A percentile compares a stretch with the other conserved stretches of the same genome.
These are phyloP conservation scores for Raffaelea arxii DNA, from an alignment of 2,329 filamentous ascomycete species.

Conservation along the genomic window DNA sequence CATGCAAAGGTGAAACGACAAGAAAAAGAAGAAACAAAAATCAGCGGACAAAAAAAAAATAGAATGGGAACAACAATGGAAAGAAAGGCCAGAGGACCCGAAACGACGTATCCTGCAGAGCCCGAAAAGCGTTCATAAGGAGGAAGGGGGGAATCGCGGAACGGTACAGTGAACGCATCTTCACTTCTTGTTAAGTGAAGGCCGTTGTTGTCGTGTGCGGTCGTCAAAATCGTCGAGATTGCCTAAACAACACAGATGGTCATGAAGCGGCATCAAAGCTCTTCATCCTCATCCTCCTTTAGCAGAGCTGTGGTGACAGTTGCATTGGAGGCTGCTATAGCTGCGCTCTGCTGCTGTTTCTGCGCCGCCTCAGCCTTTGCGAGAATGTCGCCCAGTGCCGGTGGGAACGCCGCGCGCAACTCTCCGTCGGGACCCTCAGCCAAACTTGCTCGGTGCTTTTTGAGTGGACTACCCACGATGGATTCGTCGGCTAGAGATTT, in stretches of 20 bases:
- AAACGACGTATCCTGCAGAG: too few relatives aligned
- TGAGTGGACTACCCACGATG: constrained; percentile 59
- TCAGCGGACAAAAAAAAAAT: not conserved
- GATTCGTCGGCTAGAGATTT: constrained; percentile 36
- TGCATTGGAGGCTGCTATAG: not conserved
- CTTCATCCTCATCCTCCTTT: constrained; percentile 8
- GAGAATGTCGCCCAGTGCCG: constrained; percentile 31
- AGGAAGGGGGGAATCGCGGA: too few relatives aligned
- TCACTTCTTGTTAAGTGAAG: not conserved
- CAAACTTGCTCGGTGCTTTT: constrained; percentile 61
- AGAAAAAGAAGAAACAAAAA: not conserved
- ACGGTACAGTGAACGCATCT: too few relatives aligned
- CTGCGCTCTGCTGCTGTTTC: constrained; percentile 6
- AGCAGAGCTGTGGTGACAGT: too few relatives aligned
- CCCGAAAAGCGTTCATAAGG: too few relatives aligned
- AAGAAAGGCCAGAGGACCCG: constrained; percentile 3
- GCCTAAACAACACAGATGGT: not conserved
- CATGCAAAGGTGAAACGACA: not conserved
- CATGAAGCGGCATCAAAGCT: too few relatives aligned
- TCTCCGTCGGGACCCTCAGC: constrained; percentile 16
- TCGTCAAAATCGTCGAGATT: not conserved
- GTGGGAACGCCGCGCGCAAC: constrained; percentile 19
- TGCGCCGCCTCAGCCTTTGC: constrained; percentile 25
- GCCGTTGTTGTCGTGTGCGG: not conserved
- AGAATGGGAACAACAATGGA: not conserved